These are phyloP conservation scores for Blastocystis sp. DNA, from an alignment of 352 stramenopile species.

Conservation along the genomic window DNA sequence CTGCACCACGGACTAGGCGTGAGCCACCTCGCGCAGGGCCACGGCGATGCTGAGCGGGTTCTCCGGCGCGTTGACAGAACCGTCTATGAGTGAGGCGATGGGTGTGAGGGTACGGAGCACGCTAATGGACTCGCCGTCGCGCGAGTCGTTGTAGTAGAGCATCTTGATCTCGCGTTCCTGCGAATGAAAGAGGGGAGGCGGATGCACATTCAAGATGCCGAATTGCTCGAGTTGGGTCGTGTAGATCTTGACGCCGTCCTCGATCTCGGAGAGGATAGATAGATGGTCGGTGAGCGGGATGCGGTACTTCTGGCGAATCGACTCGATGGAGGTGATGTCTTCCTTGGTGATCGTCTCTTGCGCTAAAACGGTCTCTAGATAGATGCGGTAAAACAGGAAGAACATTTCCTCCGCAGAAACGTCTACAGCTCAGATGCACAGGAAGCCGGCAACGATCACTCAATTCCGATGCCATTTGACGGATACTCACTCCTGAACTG, in stretches of 20 bases:
- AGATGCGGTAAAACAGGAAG: slow-evolving; percentile 41
- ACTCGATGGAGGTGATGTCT: slow-evolving; percentile 21
- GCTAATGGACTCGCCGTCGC: neutral
- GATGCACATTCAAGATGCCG: neutral
- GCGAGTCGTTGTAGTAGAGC: slow-evolving; percentile 9
- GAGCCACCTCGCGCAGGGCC: neutral
- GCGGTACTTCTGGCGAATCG: slow-evolving; percentile 31
- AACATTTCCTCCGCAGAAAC: slow-evolving; percentile 21
- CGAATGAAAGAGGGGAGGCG: neutral
- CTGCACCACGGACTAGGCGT: neutral
- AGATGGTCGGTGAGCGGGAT: slow-evolving; percentile 32
- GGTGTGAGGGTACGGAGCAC: neutral
- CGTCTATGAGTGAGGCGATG: neutral
- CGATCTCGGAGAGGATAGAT: slow-evolving; percentile 31
- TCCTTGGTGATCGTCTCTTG: slow-evolving; percentile 15
- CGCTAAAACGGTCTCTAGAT: slow-evolving; percentile 18
- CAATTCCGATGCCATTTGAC: neutral
- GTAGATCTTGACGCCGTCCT: slow-evolving; percentile 36
- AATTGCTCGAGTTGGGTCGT: slow-evolving; percentile 12
- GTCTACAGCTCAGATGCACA: neutral
- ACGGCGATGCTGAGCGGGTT: neutral
- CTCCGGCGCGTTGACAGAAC: neutral
- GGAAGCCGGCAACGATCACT: neutral
- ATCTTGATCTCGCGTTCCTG: slow-evolving; percentile 40
- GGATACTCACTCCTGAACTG: neutral